Percentiles rank a stretch among this genome's conserved stretches.
Evolutionary conservation across 1,284 basidiomycete species (phyloP).

Genomic region (Ustilago xerochloae): DNA sequence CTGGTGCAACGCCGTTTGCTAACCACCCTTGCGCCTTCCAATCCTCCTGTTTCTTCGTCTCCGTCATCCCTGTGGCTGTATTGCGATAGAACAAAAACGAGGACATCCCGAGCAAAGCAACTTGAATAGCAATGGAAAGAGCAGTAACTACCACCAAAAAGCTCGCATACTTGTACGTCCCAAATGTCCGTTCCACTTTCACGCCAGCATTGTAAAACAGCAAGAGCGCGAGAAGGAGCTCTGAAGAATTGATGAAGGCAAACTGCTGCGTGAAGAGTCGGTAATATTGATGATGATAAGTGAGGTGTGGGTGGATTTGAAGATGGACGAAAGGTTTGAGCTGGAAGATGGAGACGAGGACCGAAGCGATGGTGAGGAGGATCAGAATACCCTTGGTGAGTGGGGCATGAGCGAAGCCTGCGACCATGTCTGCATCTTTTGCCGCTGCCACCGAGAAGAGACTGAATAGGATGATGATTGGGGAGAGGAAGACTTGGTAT

Average conservation of each 20-base stretch:
- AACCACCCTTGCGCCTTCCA: not conserved
- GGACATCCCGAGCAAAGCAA: constrained; percentile 3
- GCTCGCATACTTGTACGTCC: constrained; percentile 82
- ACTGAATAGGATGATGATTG: not conserved
- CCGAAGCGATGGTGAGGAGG: constrained; percentile 12
- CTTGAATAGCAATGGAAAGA: constrained; percentile 14
- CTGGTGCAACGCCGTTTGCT: constrained; percentile 11
- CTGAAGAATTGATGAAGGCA: constrained; percentile 84
- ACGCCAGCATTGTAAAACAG: constrained; percentile 80
- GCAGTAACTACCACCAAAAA: constrained; percentile 23
- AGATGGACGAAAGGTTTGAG: constrained; percentile 42
- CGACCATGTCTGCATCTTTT: constrained; percentile 24
- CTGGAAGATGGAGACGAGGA: constrained; percentile 65
- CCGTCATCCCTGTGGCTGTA: not conserved
- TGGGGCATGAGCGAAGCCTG: constrained; percentile 45
- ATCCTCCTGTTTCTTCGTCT: not conserved
- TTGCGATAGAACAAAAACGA: not conserved
- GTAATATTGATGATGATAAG: constrained; percentile 77
- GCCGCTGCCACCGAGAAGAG: not conserved
- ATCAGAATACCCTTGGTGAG: constrained; percentile 48
- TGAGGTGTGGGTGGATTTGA: constrained; percentile 73
- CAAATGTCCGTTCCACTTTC: constrained; percentile 84
- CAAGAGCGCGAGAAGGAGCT: constrained; percentile 81
- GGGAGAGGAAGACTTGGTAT: not conserved
- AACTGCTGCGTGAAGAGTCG: constrained; percentile 80